Evolutionary conservation across 768 basidiomycete species (phyloP).

Genomic region (Amanita subjunquillea): DNA sequence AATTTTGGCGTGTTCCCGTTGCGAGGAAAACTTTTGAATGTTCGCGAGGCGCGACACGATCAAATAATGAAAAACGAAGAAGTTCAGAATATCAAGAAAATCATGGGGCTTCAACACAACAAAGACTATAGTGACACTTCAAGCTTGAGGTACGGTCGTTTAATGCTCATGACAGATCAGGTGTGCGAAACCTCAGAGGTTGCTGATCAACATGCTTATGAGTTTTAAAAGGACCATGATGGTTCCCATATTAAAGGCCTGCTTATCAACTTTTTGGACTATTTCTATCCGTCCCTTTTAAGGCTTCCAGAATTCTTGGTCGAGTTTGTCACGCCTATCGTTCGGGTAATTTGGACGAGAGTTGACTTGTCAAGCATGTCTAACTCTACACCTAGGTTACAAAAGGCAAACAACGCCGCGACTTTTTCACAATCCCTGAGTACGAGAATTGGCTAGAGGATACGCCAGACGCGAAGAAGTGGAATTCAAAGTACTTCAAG

Average conservation of each 20-base stretch:
- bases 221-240: slow-evolving; percentile 77
- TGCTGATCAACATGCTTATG: background rate
- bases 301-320: slow-evolving; percentile 88
- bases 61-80: slow-evolving; percentile 98
- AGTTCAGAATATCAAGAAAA: slow-evolving; percentile 95
- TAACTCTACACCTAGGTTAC: slow-evolving; percentile 36
- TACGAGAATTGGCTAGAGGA: slow-evolving; percentile 87
- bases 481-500: slow-evolving; percentile 97
- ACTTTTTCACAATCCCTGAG: slow-evolving; percentile 97
- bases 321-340: slow-evolving; percentile 98
- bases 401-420: slow-evolving; percentile 66
- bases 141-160: slow-evolving; percentile 79
- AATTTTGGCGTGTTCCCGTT: slow-evolving; percentile 97
- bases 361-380: background rate
- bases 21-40: slow-evolving; percentile 93
- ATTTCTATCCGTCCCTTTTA: slow-evolving; percentile 91
- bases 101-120: slow-evolving; percentile 91
- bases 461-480: slow-evolving; percentile 67
- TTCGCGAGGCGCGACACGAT: slow-evolving; percentile 92
- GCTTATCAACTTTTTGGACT: slow-evolving; percentile 94
- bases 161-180: slow-evolving; percentile 99
- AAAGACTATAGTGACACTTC: slow-evolving; percentile 67
- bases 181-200: slow-evolving; percentile 24
- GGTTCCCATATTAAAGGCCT: slow-evolving; percentile 99
- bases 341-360: slow-evolving; percentile 50